Base-by-base conservation (phyloP, 768 basidiomycete genomes). In the Gloeostereum incarnatum region DNA sequence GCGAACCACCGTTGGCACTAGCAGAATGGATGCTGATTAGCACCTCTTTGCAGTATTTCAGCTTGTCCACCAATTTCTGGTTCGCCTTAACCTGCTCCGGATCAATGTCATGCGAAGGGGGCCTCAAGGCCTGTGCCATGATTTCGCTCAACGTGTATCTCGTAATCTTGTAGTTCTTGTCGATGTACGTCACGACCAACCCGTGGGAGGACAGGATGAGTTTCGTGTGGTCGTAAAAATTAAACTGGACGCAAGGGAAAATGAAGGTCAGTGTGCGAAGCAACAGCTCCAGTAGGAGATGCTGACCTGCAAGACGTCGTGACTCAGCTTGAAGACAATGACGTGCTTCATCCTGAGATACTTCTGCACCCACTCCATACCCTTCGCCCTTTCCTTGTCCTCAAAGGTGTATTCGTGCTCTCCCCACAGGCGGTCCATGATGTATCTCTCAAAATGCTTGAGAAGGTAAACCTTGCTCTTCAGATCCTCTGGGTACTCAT, bases 141-240 rank as follows among this genome's bases (percentile, higher is more conserved):
- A 94, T 58, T 38, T 82, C 77, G 33, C 71, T 71, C 31, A 94
- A 64, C 23, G 76, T 69, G 68, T 76, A 83, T 27, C 80, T 77
- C 30, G 80, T 78, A 55, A 92, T 60, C 39, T 70, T 69, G 63
- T 90, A 86, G 49, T 80, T 72, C 67, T 89, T 90, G 71, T 92
- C 89, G 51, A 97, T 93, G 58, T 93, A 81, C 3, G 91, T 89
- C 35, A 98, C 69, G 10, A 80, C 59, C 9, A 81, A 66, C 2
- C 88, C 93, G 19, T 80, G 68, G 1, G 80, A 76, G 13, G 90
- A 89, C 36, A 99, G 66, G 41, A 99, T 80, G 43, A 98, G 63
- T 58, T 99, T 98, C 29, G 87, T 83, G 63, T 99, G 96, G 61
- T 98, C 96, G 58, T 88, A 89, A 58, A 97, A 98, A 67, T 98